Evolutionary conservation across 805 yeast genomes (phyloP).

Genomic region (Barnettozyma botsteinii): DNA sequence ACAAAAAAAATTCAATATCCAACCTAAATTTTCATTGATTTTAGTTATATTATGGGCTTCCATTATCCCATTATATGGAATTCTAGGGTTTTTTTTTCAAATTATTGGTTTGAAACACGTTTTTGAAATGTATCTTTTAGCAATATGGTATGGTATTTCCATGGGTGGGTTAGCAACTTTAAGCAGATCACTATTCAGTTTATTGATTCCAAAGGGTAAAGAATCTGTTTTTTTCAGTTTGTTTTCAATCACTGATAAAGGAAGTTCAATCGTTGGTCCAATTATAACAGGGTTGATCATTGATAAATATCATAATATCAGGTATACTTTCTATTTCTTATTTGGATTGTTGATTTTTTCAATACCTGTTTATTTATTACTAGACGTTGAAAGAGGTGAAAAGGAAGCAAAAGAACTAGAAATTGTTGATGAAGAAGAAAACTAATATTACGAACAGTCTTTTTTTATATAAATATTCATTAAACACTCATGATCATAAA

Average conservation of each 20-base stretch:
- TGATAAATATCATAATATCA: constrained; percentile 65
- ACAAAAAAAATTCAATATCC: constrained; percentile 30
- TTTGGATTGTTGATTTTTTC: constrained; percentile 47
- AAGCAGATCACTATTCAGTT: constrained; percentile 60
- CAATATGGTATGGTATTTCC: constrained; percentile 71
- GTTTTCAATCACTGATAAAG: constrained; percentile 75
- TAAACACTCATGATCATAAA: background rate
- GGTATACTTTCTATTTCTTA: constrained; percentile 66
- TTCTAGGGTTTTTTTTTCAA: constrained; percentile 54
- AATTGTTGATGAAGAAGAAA: constrained; percentile 16
- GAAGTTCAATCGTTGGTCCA: constrained; percentile 73
- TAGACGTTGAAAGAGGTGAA: constrained; percentile 61
- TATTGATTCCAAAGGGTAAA: constrained; percentile 67
- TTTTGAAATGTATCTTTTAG: constrained; percentile 63
- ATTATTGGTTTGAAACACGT: constrained; percentile 53
- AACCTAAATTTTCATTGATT: constrained; percentile 45
- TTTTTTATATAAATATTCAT: no score
- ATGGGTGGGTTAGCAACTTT: constrained; percentile 69
- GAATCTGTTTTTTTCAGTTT: constrained; percentile 73
- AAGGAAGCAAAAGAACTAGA: constrained; percentile 43
- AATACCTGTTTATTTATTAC: constrained; percentile 46
- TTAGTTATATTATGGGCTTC: constrained; percentile 55
- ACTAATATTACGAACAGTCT: background rate
- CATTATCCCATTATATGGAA: constrained; percentile 66
- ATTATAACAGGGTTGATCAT: constrained; percentile 64